These are phyloP conservation scores for Umbelopsis vinacea DNA, from an alignment of 192 early-diverging fungal species.

Conservation along the genomic window DNA sequence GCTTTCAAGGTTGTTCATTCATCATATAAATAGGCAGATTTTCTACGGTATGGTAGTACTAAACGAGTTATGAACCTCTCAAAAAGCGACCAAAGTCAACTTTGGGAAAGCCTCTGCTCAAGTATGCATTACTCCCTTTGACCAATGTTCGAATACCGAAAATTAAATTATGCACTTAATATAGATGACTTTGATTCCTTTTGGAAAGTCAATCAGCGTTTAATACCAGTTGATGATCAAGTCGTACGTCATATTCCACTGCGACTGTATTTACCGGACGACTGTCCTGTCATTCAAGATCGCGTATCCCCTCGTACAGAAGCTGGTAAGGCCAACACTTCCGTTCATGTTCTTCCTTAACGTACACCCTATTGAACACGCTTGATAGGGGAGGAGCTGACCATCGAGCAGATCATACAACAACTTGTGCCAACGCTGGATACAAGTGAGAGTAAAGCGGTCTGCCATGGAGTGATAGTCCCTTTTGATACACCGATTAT, in stretches of 20 bases:
- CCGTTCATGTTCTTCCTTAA: not conserved
- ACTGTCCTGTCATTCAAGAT: conserved; percentile 67
- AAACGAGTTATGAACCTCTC: conserved; percentile 88
- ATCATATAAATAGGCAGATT: conserved; percentile 66
- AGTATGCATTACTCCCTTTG: conserved; percentile 41
- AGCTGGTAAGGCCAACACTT: conserved; percentile 38
- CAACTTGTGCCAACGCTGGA: conserved; percentile 51
- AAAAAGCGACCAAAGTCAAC: conserved; percentile 77
- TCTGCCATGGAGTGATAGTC: conserved; percentile 73
- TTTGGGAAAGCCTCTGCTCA: conserved; percentile 74
- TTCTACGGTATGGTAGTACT: conserved; percentile 77
- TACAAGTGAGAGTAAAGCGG: conserved; percentile 45
- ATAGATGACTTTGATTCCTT: conserved; percentile 57
- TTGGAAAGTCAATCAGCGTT: conserved; percentile 66
- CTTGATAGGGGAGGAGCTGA: conserved; percentile 39
- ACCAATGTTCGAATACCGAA: not conserved
- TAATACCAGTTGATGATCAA: conserved; percentile 50
- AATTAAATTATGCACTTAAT: conserved; percentile 9
- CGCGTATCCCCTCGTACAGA: conserved; percentile 53
- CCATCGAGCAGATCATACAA: conserved; percentile 54
- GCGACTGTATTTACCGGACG: conserved; percentile 61
- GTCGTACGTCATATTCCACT: conserved; percentile 60
- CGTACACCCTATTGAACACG: conserved; percentile 27
- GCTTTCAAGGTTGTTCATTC: not conserved
- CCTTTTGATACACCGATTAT: conserved; percentile 73